phyloP scores from a whole-genome alignment of 257 asterid species.

The Cinchona pubescens region DNA sequence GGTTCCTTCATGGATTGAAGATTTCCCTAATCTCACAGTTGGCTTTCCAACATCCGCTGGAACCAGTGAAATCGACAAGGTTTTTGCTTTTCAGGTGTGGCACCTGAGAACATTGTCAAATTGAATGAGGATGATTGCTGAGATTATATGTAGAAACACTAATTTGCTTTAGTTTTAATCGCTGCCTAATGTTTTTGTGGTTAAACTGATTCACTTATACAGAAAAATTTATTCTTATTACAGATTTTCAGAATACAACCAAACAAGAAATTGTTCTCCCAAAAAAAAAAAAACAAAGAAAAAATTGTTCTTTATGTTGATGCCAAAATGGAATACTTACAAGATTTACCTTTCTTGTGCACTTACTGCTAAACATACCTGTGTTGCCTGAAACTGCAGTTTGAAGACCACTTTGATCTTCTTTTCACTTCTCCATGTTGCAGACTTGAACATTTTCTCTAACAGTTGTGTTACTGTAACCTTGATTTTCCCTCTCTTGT shows the following conservation, averaged over 20 bases:
- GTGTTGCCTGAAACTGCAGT: constrained; percentile 86
- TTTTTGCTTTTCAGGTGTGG: constrained; percentile 78
- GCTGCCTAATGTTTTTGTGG: not conserved
- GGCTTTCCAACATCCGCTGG: constrained; percentile 94
- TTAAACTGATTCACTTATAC: not conserved
- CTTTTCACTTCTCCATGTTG: constrained; percentile 60
- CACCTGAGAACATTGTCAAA: constrained; percentile 50
- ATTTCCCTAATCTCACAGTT: constrained; percentile 65
- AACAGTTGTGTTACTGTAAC: not conserved
- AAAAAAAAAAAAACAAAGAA: too few species aligned
- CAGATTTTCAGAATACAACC: not conserved
- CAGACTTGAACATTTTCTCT: constrained; percentile 69
- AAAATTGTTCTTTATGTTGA: not conserved
- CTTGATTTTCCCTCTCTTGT: not conserved
- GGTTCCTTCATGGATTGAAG: constrained; percentile 65
- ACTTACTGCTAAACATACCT: constrained; percentile 42
- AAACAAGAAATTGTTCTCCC: not conserved
- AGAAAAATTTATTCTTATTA: not conserved
- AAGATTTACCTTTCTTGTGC: not conserved
- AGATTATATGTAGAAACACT: constrained; percentile 7
- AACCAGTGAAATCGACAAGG: constrained; percentile 71
- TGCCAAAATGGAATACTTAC: not conserved
- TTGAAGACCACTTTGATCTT: constrained; percentile 76
- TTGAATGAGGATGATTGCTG: constrained; percentile 17
- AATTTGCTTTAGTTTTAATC: not conserved